phyloP scores from a whole-genome alignment of 768 basidiomycete genomes.

The Hypsizygus marmoreus region DNA sequence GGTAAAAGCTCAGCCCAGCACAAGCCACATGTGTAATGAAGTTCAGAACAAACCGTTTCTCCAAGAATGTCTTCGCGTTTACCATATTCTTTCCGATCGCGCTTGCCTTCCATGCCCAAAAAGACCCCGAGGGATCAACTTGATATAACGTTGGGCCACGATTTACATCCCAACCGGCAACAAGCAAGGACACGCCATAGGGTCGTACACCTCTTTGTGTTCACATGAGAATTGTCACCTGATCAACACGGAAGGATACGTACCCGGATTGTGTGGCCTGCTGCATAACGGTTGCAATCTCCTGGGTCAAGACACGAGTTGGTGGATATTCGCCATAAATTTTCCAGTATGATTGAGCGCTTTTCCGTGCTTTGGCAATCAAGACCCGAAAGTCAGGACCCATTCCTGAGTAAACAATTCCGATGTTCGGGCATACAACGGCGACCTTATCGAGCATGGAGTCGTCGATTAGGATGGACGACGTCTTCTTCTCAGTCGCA shows the following conservation, averaged over 20 bases:
- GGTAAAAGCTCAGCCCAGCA: slow-evolving; percentile 17
- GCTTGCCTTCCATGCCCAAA: slow-evolving; percentile 99
- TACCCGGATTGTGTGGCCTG: slow-evolving; percentile 98
- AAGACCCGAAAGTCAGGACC: slow-evolving; percentile 97
- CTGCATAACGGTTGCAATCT: slow-evolving; percentile 98
- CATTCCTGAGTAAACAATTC: slow-evolving; percentile 99
- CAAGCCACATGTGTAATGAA: too few species aligned
- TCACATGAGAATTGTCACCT: slow-evolving; percentile 30
- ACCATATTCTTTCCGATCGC: slow-evolving; percentile 99
- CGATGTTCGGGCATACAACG: slow-evolving; percentile 97
- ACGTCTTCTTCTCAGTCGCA: slow-evolving; percentile 98
- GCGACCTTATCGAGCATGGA: slow-evolving; percentile 98
- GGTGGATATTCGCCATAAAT: slow-evolving; percentile 98
- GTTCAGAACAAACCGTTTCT: slow-evolving; percentile 69
- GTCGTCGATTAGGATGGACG: slow-evolving; percentile 97
- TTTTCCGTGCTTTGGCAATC: slow-evolving; percentile 92
- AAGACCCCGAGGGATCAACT: slow-evolving; percentile 98
- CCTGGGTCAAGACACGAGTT: slow-evolving; percentile 93
- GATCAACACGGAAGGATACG: slow-evolving; percentile 27
- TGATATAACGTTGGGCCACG: slow-evolving; percentile 98
- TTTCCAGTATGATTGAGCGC: slow-evolving; percentile 99
- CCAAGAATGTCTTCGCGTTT: slow-evolving; percentile 98
- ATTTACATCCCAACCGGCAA: slow-evolving; percentile 94
- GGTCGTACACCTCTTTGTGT: slow-evolving; percentile 88
- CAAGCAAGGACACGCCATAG: slow-evolving; percentile 96